A percentile compares a stretch with the other conserved stretches of the same genome.
These are phyloP conservation scores for Chaetomidium leptoderma DNA, from an alignment of 495 filamentous ascomycete species.

Conservation along the genomic window DNA sequence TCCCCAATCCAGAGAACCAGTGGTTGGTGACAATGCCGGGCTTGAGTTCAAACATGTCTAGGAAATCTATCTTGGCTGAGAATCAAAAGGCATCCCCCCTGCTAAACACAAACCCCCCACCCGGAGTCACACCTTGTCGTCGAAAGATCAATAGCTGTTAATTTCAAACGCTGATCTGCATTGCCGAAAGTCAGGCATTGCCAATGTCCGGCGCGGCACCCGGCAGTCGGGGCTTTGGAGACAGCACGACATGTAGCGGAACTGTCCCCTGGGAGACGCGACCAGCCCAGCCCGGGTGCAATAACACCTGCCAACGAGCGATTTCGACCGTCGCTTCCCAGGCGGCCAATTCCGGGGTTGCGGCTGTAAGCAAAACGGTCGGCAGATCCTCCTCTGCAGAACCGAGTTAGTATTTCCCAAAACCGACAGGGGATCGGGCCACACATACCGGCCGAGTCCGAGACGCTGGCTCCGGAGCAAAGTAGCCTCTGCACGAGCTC, in stretches of 20 bases:
- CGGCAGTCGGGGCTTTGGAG: constrained; percentile 38
- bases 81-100: constrained; percentile 19
- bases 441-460: constrained; percentile 44
- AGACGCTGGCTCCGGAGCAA: constrained; percentile 54
- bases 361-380: background rate
- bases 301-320: constrained; percentile 17
- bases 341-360: background rate
- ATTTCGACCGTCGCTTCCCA: background rate
- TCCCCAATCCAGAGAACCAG: background rate
- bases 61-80: background rate
- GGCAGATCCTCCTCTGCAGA: constrained; percentile 33
- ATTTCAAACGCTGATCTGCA: too few relatives aligned
- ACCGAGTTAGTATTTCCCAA: background rate
- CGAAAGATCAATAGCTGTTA: too few relatives aligned
- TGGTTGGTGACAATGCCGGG: constrained; percentile 5
- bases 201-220: too few relatives aligned
- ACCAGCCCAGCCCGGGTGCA: constrained; percentile 40
- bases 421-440: background rate
- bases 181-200: too few relatives aligned
- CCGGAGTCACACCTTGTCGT: constrained; percentile 18
- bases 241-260: constrained; percentile 37
- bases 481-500: constrained; percentile 39
- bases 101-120: constrained; percentile 20
- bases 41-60: constrained; percentile 19
- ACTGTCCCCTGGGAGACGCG: constrained; percentile 41